phyloP scores from a whole-genome alignment of 1,284 basidiomycete genomes.

The Mrakiaceae sp. region DNA sequence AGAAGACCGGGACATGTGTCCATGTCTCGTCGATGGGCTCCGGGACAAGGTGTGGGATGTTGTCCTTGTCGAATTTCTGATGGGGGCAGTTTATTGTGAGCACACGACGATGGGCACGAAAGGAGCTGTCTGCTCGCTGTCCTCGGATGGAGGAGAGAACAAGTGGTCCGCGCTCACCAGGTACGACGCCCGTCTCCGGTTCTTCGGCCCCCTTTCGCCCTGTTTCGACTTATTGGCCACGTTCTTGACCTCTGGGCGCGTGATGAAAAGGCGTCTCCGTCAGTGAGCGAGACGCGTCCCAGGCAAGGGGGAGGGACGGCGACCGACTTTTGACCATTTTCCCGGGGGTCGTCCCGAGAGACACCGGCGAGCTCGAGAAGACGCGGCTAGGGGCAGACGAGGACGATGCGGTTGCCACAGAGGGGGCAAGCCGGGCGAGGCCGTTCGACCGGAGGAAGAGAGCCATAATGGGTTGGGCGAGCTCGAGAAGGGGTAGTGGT shows the following conservation, averaged over 20 bases:
- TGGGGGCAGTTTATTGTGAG: no score
- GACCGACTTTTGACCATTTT: neutral
- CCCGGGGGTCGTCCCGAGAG: neutral
- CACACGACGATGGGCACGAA: neutral
- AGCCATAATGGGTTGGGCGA: neutral
- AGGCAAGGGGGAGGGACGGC: neutral
- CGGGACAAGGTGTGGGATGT: neutral
- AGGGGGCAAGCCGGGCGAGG: neutral
- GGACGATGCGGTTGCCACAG: neutral
- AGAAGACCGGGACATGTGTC: neutral
- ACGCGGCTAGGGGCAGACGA: neutral
- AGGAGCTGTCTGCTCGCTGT: neutral
- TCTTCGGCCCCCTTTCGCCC: neutral
- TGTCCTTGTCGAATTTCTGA: slow-evolving; percentile 1
- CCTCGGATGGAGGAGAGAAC: neutral
- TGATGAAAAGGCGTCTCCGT: neutral
- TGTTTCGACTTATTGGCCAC: neutral
- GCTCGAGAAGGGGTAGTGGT: no score
- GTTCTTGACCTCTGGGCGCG: neutral
- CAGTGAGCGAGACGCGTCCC: neutral
- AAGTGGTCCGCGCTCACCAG: neutral
- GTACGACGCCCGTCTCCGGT: neutral
- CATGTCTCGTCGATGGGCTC: neutral
- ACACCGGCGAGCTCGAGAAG: neutral
- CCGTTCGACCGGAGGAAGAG: neutral